Base-by-base conservation (phyloP, 2,329 filamentous ascomycete species). In the Polychaeton citri region DNA sequence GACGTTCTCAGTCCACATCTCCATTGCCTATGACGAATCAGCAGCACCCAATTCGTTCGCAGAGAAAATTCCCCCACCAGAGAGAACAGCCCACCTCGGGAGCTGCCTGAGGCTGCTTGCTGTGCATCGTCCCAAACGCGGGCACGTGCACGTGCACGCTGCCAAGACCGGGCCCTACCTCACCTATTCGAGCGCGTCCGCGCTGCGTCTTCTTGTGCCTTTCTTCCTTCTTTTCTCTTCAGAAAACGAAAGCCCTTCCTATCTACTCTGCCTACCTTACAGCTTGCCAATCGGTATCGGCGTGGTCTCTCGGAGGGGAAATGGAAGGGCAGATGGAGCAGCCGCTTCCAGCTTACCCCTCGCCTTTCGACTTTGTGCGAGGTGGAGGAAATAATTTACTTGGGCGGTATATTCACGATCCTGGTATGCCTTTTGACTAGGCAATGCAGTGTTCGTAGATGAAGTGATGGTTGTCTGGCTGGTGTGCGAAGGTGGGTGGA, bases 201-300 rank as follows among this genome's bases (percentile, higher is more conserved):
- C 45, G 15, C 34, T 37, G 40, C 35, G 40, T 42, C 40, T 37
- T 48, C 47, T 41, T 44, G 45, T 4, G 12, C 15, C 7, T 42
- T 43, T 40, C 32, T 17, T 37, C 43, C 37, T 40, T 44, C 46
- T 48, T 45, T 50, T 54, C 47, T 52, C 47, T 50, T 46, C 46
- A 58, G 55, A 57, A 63, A 64, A 57, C 50, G 45, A 45, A 45
- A 45, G 49, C 57, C 61, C 61, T 63, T 58, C 71, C 69, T 75
- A 78, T 78, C 76, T 74, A 77, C 73, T 78, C 73, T 74, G 68
- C 65, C 63, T 70, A 69, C 64, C 57, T 64, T 54, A 58, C 59
- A 57, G 46, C 59, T 37, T 35, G 35, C 69, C 63, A 66, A 28
- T 28, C 24, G 24, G 24, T 28, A 15, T 15, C 24, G 24, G 15